Base-by-base conservation (phyloP, 2,329 filamentous ascomycete genomes). In the Elsinoe australis region DNA sequence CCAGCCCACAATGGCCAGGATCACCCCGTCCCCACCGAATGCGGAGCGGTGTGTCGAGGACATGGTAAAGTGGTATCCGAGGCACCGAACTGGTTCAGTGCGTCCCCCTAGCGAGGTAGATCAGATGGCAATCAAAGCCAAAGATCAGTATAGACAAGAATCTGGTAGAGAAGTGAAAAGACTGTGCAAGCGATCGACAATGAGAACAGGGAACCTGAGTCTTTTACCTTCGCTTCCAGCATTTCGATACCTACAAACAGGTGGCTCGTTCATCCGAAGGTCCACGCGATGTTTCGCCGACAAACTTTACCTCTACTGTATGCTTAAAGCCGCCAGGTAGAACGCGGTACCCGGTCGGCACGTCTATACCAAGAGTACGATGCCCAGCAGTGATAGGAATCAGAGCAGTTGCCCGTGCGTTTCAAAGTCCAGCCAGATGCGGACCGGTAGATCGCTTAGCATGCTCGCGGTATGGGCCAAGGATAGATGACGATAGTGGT, bases 371-470 rank as follows among this genome's bases (percentile, higher is more conserved):
- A 31, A 28, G 34, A 38, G 36, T 14, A 3, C n/a, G 17, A 44
- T 17, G 6, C 24, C 9, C 10, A 31, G n/a, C 26, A 14, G 22
- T 31, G 24, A 17, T 31, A 28, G 36, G 14, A 15, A n/a, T 26
- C 17, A 14, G 4, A 24, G 18, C 6, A 24, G 15, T 24, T 7
- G 10, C 15, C 39, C 39, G 39, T 44, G 39, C 24, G 39, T 44
- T 44, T 44, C 39, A 44, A 14, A 5, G 3, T 28, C 21, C 38
- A 19, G 35, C 4, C 18, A 29, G 26, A 6, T 10, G 26, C 39
- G 39, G 39, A 31, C 39, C 39, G 39, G 39, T 44, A 44, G 39
- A 44, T 44, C 39, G 39, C 39, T 44, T 44, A 44, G 39, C 36
- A 26, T 15, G 5, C 15, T 5, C 17, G n/a, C 14, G 24, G 24